Evolutionary conservation across 352 stramenopile species (phyloP), one percentile per base, ranked within the genome.

Genomic region (Elongisporangium anandrum): DNA sequence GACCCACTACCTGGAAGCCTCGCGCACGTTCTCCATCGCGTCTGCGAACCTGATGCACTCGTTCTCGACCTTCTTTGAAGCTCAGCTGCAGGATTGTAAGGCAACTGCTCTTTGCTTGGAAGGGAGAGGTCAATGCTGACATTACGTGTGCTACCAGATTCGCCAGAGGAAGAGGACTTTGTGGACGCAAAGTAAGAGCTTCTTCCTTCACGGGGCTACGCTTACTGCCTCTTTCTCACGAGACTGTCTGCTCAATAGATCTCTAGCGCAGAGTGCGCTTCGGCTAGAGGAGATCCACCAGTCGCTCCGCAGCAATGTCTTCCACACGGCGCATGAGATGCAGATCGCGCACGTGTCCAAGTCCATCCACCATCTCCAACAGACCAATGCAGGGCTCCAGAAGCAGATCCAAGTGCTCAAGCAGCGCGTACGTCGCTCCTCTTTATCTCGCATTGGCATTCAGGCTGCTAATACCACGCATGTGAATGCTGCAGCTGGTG

Each of bases 51-150:
- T 87, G 50, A 79, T 84, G 76, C 73, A 87, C 50, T 64, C 75
- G 39, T 85, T 85, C 61, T 87, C 77, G 4, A 69, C 61, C 39
- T 85, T 85, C 64, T 84, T 87, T 23, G 77, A 87, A 57, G 69
- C 58, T 23, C 75, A 87, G 60, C 58, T 87, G 57, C 66, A 81
- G 57, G 71, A 85, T 51, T 65, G 61, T 57, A 57, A 69, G 51
- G 60, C 63, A n/a, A 54, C 64, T 9, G 26, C 26, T 9, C 12
- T 38, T 38, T 34, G 24, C 6, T 38, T 38, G 2, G 12, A 2
- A 5, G 12, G 1, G 7, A 38, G 34, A 45, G 5, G 2, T 15
- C 5, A 45, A 12, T 2, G 6, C 26, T 38, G 7, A 38, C 38
- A 50, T 63, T 22, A 38, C 41, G 13, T 52, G 34, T 48, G 12